These are phyloP conservation scores for Galerina sulciceps DNA, from an alignment of 768 basidiomycete genomes.

Conservation along the genomic window DNA sequence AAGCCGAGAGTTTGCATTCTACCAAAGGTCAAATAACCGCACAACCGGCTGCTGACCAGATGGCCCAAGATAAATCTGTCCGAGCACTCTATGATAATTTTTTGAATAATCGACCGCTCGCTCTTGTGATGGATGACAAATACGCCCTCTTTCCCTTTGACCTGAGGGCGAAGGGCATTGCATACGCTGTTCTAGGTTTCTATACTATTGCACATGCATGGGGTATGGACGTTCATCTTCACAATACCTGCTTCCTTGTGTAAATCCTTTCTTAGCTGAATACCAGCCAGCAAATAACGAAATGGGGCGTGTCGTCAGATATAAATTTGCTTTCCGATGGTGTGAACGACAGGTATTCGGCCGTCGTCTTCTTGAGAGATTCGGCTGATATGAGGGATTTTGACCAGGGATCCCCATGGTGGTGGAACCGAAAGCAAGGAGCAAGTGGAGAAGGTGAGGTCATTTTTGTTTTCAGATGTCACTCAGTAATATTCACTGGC, in stretches of 20 bases:
- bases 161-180: conserved; percentile 49
- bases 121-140: conserved; percentile 74
- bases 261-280: conserved; percentile 52
- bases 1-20: conserved; percentile 58
- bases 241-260: not conserved
- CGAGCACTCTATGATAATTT: conserved; percentile 67
- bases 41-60: conserved; percentile 65
- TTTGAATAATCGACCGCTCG: conserved; percentile 58
- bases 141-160: conserved; percentile 78
- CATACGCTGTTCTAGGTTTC: conserved; percentile 63
- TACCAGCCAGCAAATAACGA: conserved; percentile 54
- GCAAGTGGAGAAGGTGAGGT: not conserved
- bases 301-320: conserved; percentile 63
- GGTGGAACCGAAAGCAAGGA: conserved; percentile 23
- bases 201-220: conserved; percentile 75
- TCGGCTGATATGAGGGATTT: not conserved
- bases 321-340: conserved; percentile 88
- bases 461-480: too few species aligned
- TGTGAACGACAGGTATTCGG: conserved; percentile 63
- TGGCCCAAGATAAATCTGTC: conserved; percentile 71
- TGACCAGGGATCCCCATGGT: conserved; percentile 51
- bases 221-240: conserved; percentile 47
- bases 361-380: not conserved
- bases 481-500: too few species aligned
- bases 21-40: conserved; percentile 41